Conservation (phyloP, 805 yeast genomes). For the Blastobotrys parvus region DNA sequence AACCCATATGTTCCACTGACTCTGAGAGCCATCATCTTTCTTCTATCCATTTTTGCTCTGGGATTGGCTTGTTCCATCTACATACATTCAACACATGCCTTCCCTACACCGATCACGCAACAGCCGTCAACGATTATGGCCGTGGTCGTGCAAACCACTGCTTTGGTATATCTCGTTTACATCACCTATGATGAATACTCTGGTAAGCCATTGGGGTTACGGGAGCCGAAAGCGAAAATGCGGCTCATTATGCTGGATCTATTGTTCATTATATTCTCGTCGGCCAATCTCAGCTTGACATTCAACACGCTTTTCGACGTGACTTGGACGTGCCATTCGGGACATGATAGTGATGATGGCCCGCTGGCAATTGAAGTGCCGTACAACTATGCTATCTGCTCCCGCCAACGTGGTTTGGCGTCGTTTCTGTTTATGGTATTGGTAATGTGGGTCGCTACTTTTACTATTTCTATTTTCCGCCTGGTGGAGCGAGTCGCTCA, state of each 20-base stretch:
- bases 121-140: constrained; percentile 94
- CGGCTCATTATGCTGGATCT: constrained; percentile 73
- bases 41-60: constrained; percentile 58
- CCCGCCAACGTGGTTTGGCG: constrained; percentile 69
- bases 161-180: constrained; percentile 67
- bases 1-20: constrained; percentile 78
- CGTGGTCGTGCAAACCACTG: constrained; percentile 70
- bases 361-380: constrained; percentile 25
- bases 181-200: constrained; percentile 86
- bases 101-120: constrained; percentile 40
- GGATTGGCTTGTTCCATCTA: constrained; percentile 55
- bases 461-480: constrained; percentile 72
- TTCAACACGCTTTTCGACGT: constrained; percentile 75
- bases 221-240: constrained; percentile 79
- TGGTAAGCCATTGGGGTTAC: constrained; percentile 84
- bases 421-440: constrained; percentile 70
- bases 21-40: constrained; percentile 51
- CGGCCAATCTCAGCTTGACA: constrained; percentile 80
- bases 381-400: constrained; percentile 50
- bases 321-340: constrained; percentile 68
- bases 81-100: constrained; percentile 28
- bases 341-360: constrained; percentile 25
- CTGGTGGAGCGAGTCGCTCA: constrained; percentile 49
- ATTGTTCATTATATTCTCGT: constrained; percentile 76
- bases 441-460: constrained; percentile 77